These are phyloP conservation scores for Orbilia quercus DNA, from an alignment of 2,329 filamentous ascomycete species.

Conservation along the genomic window DNA sequence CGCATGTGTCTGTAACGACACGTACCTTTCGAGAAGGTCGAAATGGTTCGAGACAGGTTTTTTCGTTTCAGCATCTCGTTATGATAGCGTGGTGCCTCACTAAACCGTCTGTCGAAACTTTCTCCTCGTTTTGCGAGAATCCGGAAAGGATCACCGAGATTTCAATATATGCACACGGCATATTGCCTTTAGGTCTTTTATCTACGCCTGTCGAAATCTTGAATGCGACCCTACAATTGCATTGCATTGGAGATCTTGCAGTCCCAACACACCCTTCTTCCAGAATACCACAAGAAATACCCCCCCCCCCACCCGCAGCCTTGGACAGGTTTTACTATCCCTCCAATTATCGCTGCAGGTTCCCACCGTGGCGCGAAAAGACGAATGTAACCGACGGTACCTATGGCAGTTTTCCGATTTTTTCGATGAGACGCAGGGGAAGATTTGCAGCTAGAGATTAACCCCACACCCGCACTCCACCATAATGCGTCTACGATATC, in stretches of 20 bases:
- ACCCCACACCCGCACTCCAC: constrained; percentile 20
- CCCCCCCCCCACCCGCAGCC: too few relatives aligned
- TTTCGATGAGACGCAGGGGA: constrained; percentile 25
- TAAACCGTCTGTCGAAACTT: constrained; percentile 4
- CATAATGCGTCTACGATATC: not conserved
- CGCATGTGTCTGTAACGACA: not conserved
- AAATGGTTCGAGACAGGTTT: not conserved
- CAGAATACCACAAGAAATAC: constrained; percentile 41
- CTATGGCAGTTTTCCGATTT: constrained; percentile 13
- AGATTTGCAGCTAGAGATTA: constrained; percentile 13
- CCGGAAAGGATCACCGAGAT: constrained; percentile 34
- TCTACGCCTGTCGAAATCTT: too few relatives aligned
- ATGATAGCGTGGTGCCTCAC: constrained; percentile 5
- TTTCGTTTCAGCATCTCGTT: constrained; percentile 29
- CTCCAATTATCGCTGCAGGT: not conserved
- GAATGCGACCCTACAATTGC: too few relatives aligned
- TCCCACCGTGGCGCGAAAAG: not conserved
- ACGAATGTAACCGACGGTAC: not conserved
- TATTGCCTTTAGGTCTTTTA: not conserved
- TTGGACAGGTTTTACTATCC: not conserved
- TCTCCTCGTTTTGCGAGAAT: constrained; percentile 19
- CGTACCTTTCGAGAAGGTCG: constrained; percentile 2
- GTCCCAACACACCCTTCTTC: constrained; percentile 9
- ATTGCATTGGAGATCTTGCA: too few relatives aligned
- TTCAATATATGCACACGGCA: not conserved